Conservation (phyloP, 169 alveolate species). For the Blepharisma undulans region DNA sequence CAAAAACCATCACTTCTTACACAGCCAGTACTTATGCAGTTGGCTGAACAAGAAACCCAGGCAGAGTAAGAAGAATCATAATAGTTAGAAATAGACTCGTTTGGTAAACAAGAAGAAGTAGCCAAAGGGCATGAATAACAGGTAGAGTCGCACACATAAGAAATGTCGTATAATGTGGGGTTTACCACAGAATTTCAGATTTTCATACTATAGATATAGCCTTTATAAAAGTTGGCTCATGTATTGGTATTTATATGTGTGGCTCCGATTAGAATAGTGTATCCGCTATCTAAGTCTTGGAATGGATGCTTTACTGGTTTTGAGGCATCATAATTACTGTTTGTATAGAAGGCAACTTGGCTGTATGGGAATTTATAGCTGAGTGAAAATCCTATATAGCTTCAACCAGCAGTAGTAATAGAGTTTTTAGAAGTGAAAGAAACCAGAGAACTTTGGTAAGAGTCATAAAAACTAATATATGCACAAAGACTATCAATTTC, state of each 20-base stretch:
- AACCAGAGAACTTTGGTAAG: background rate
- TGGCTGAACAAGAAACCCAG: background rate
- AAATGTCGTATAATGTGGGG: background rate
- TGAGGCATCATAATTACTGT: background rate
- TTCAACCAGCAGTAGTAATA: background rate
- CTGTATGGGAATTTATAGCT: background rate
- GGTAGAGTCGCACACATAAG: background rate
- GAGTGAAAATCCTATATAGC: background rate
- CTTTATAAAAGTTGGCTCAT: background rate
- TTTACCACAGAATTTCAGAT: background rate
- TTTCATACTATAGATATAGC: slow-evolving; percentile 11
- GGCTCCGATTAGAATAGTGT: slow-evolving; percentile 23
- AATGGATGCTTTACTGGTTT: background rate
- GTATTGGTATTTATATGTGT: background rate
- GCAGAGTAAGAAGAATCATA: background rate
- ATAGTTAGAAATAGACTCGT: background rate
- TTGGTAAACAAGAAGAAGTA: background rate
- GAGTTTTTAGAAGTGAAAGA: background rate
- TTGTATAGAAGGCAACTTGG: background rate
- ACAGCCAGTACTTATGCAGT: background rate
- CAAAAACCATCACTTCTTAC: background rate
- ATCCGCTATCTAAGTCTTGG: background rate
- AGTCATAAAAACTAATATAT: background rate
- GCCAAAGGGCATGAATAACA: background rate
- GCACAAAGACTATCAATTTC: background rate